Conservation (phyloP, 768 basidiomycete species). For the Lactarius akahatsu region DNA sequence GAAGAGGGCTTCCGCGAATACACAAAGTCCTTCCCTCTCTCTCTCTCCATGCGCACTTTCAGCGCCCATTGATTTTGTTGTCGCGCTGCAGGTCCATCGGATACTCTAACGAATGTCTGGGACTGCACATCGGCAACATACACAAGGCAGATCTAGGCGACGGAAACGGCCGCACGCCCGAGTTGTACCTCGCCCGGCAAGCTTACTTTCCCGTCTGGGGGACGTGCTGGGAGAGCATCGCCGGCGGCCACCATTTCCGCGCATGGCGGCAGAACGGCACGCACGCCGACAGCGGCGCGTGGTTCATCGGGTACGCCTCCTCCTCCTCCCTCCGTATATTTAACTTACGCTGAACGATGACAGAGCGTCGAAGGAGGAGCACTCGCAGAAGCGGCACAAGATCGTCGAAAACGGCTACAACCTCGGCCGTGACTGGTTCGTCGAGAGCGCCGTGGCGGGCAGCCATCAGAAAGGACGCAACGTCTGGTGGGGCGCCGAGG, state of each 20-base stretch:
- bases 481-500: slow-evolving; percentile 71
- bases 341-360: not conserved
- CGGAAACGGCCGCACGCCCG: slow-evolving; percentile 65
- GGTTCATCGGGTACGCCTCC: slow-evolving; percentile 67
- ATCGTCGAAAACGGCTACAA: slow-evolving; percentile 83
- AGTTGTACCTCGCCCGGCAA: slow-evolving; percentile 75
- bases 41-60: not conserved
- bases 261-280: slow-evolving; percentile 90
- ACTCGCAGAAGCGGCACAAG: slow-evolving; percentile 64
- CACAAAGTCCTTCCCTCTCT: slow-evolving; percentile 49
- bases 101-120: slow-evolving; percentile 79
- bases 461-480: slow-evolving; percentile 52
- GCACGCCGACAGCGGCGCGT: slow-evolving; percentile 66
- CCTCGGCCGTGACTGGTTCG: slow-evolving; percentile 75
- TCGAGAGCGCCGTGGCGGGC: slow-evolving; percentile 60
- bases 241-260: slow-evolving; percentile 86
- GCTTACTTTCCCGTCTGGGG: slow-evolving; percentile 77
- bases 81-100: slow-evolving; percentile 61
- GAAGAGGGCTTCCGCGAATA: slow-evolving; percentile 69
- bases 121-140: slow-evolving; percentile 69
- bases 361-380: slow-evolving; percentile 75
- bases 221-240: slow-evolving; percentile 85
- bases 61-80: not conserved
- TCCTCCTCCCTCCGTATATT: not conserved
- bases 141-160: slow-evolving; percentile 85